Evolutionary conservation across 2,329 filamentous ascomycete genomes (phyloP).

Genomic region (Penicillium sp.): DNA sequence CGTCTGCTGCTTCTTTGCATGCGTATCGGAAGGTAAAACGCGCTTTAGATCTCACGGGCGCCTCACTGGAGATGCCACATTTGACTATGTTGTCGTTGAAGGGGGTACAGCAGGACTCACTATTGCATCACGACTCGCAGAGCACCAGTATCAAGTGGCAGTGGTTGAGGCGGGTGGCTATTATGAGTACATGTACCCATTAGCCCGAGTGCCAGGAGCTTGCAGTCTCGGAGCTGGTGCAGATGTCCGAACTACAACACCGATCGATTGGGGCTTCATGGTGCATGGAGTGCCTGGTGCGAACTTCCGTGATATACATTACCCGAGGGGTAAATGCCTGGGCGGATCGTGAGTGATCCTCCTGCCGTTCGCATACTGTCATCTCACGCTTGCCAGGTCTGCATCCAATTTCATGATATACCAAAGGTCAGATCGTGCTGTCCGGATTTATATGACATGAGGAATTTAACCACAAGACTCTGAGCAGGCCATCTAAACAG

Average conservation of each 20-base stretch:
- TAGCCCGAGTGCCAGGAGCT: conserved; percentile 47
- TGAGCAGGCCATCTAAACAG: conserved; percentile 25
- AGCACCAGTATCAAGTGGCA: conserved; percentile 45
- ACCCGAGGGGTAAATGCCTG: conserved; percentile 30
- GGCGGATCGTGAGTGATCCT: conserved; percentile 29
- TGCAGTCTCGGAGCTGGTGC: conserved; percentile 25
- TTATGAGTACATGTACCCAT: conserved; percentile 56
- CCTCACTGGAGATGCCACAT: conserved; percentile 11
- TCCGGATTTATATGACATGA: background rate
- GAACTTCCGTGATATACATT: conserved; percentile 43
- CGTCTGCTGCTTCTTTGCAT: background rate
- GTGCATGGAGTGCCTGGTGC: conserved; percentile 49
- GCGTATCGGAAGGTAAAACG: background rate
- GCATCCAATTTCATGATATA: conserved; percentile 38
- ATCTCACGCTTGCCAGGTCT: conserved; percentile 22
- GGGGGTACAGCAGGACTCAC: conserved; percentile 42
- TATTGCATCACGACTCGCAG: conserved; percentile 55
- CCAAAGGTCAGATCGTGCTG: conserved; percentile 25
- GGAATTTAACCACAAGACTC: background rate
- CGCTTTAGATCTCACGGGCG: background rate
- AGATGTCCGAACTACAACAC: conserved; percentile 39
- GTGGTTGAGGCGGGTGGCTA: conserved; percentile 46
- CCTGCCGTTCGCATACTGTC: background rate
- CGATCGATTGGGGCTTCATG: conserved; percentile 52
- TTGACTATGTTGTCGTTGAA: conserved; percentile 37